Conservation (phyloP, 23 red algal species). For the Gracilaria domingensis region DNA sequence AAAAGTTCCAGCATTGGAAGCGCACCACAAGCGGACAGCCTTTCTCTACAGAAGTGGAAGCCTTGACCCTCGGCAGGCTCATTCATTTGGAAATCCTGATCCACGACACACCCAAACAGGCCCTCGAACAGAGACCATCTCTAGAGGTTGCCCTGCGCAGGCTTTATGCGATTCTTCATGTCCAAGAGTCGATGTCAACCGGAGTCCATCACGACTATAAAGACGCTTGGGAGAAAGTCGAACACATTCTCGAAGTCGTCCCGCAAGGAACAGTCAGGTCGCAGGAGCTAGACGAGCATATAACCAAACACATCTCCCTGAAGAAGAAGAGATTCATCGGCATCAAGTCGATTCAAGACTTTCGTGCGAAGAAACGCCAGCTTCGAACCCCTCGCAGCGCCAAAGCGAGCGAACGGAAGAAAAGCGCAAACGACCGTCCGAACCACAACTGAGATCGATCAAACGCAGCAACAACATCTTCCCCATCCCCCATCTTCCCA, state of each 20-base stretch:
- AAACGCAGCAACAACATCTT: too few species aligned
- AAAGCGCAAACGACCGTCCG: too few species aligned
- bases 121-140: background rate
- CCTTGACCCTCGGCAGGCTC: conserved; percentile 11
- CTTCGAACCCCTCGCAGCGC: too few species aligned
- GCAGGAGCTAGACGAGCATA: too few species aligned
- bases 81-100: conserved; percentile 21
- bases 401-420: too few species aligned
- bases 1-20: conserved; percentile 2
- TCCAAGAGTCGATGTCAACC: background rate
- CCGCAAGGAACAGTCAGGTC: too few species aligned
- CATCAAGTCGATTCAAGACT: too few species aligned
- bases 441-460: too few species aligned
- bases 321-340: too few species aligned
- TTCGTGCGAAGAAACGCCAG: too few species aligned
- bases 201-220: background rate
- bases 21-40: background rate
- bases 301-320: too few species aligned
- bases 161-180: background rate
- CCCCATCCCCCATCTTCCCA: too few species aligned
- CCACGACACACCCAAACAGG: background rate
- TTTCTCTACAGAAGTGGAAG: background rate
- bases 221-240: conserved; percentile 13
- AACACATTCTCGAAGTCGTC: background rate
- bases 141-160: conserved; percentile 22